Evolutionary conservation across 768 basidiomycete genomes (phyloP).

Genomic region (Serendipita sp.): DNA sequence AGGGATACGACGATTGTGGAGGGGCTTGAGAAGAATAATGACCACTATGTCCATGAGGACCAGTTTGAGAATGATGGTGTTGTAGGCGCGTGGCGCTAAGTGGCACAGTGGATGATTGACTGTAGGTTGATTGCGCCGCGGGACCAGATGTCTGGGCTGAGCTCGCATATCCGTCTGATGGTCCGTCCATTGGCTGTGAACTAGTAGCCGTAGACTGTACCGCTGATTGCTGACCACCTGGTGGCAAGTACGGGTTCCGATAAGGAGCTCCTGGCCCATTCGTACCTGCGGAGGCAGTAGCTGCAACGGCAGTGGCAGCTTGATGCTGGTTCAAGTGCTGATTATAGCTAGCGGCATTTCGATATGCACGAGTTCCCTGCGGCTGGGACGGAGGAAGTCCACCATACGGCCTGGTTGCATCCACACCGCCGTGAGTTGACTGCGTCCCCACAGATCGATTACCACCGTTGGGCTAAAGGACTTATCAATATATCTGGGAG

Average conservation of each 20-base stretch:
- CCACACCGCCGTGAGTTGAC: constrained; percentile 23
- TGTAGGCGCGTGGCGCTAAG: constrained; percentile 1
- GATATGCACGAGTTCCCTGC: constrained; percentile 70
- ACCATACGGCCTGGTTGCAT: constrained; percentile 82
- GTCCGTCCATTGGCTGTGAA: neutral
- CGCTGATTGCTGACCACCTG: constrained; percentile 11
- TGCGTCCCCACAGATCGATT: constrained; percentile 19
- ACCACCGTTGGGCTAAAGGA: constrained; percentile 12
- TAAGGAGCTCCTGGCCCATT: constrained; percentile 22
- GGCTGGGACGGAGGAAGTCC: constrained; percentile 82
- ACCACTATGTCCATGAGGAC: neutral
- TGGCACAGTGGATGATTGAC: neutral
- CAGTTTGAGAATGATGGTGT: constrained; percentile 4
- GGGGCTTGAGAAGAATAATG: neutral
- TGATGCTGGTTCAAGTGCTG: constrained; percentile 92
- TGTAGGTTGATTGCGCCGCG: neutral
- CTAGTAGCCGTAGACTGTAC: constrained; percentile 6
- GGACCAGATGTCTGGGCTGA: neutral
- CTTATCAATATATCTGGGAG: neutral
- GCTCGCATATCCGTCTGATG: neutral
- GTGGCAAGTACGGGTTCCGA: constrained; percentile 66
- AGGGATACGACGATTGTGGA: neutral
- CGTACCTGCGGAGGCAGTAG: constrained; percentile 52
- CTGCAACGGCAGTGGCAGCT: constrained; percentile 74
- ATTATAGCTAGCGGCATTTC: constrained; percentile 86